These are phyloP conservation scores for Apiospora pterosperma DNA, from an alignment of 2,329 filamentous ascomycete genomes.

Conservation along the genomic window DNA sequence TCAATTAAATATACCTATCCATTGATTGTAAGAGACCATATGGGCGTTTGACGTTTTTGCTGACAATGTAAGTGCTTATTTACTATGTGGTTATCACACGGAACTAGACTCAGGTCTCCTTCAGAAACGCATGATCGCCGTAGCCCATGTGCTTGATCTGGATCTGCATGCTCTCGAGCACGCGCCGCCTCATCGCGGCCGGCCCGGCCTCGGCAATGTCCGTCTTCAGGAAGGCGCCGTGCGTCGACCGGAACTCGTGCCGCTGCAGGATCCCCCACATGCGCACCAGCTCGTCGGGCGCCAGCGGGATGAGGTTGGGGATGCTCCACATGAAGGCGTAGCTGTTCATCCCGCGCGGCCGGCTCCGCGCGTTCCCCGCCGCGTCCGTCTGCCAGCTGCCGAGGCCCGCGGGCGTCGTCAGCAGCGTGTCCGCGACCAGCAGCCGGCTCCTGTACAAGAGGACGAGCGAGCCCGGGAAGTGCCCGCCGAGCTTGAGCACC, in stretches of 20 bases:
- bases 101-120: constrained; percentile 16
- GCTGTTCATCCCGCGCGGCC: constrained; percentile 44
- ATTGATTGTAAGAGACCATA: too few species aligned
- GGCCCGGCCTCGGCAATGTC: constrained; percentile 52
- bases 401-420: constrained; percentile 61
- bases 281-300: constrained; percentile 55
- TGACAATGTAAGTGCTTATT: too few species aligned
- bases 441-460: constrained; percentile 59
- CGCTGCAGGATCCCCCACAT: constrained; percentile 69
- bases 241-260: constrained; percentile 61
- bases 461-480: constrained; percentile 74
- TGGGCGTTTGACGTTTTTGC: too few species aligned
- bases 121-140: constrained; percentile 36
- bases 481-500: constrained; percentile 70
- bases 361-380: constrained; percentile 28
- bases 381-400: constrained; percentile 45
- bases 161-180: constrained; percentile 75
- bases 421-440: constrained; percentile 75
- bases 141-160: constrained; percentile 55
- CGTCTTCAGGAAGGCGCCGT: constrained; percentile 62
- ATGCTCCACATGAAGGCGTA: constrained; percentile 77
- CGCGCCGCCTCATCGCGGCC: constrained; percentile 54
- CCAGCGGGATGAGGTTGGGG: constrained; percentile 70
- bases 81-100: neutral
- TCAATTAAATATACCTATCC: too few species aligned